These are phyloP conservation scores for Scheffersomyces spartinae DNA, from an alignment of 805 yeast genomes.

Conservation along the genomic window DNA sequence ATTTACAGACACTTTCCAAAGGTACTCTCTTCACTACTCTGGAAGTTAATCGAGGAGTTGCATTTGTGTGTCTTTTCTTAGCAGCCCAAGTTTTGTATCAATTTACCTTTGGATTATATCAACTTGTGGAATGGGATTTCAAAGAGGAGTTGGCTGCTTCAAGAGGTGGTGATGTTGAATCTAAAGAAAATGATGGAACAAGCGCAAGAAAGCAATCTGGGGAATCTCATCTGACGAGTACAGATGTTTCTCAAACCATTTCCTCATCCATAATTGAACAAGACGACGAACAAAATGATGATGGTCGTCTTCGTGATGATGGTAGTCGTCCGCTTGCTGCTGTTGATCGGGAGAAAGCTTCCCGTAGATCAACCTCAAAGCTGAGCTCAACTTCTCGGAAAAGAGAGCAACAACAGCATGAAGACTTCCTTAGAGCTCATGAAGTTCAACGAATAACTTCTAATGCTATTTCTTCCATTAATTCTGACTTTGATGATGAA, in stretches of 20 bases:
- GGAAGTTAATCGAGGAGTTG: slow-evolving; percentile 67
- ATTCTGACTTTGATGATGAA: too few species aligned
- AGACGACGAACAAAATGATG: not conserved
- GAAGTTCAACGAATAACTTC: slow-evolving; percentile 5
- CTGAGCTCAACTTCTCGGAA: not conserved
- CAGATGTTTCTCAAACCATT: too few species aligned
- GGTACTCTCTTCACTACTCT: slow-evolving; percentile 45
- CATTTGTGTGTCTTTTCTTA: slow-evolving; percentile 69
- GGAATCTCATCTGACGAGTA: too few species aligned
- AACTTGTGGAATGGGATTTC: slow-evolving; percentile 29
- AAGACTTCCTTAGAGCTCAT: slow-evolving; percentile 8
- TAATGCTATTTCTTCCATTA: slow-evolving; percentile 4
- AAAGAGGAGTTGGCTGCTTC: slow-evolving; percentile 16
- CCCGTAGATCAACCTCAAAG: slow-evolving; percentile 1
- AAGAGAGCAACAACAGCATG: slow-evolving; percentile 10
- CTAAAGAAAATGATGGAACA: slow-evolving; percentile 1
- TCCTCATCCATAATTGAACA: slow-evolving; percentile 1
- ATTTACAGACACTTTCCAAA: slow-evolving; percentile 58
- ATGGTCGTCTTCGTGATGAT: too few species aligned
- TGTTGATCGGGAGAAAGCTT: too few species aligned
- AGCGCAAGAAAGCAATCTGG: too few species aligned
- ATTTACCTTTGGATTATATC: slow-evolving; percentile 36
- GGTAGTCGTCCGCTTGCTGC: too few species aligned
- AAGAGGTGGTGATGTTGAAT: slow-evolving; percentile 4
- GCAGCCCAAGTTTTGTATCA: slow-evolving; percentile 56